Evolutionary conservation across 345 rosid species (phyloP).

Genomic region (Anastatica hierochuntica): DNA sequence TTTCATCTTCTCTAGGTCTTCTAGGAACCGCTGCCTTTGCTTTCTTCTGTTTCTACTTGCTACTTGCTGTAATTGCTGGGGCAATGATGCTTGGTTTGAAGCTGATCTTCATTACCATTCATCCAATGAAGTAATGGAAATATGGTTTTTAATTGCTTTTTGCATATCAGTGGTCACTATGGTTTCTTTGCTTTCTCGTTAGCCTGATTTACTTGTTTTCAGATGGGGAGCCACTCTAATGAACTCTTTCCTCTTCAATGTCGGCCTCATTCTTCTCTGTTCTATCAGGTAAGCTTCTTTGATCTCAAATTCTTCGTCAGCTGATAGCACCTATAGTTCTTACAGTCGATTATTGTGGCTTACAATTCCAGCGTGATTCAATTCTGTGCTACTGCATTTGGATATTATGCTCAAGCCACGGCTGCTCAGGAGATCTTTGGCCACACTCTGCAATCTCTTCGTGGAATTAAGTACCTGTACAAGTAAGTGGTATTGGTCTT

Average conservation of each 20-base stretch:
- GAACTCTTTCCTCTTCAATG: constrained; percentile 99
- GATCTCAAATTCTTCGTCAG: background rate
- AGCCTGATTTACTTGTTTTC: constrained; percentile 16
- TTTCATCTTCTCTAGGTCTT: constrained; percentile 75
- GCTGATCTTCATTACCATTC: constrained; percentile 88
- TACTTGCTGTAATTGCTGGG: constrained; percentile 95
- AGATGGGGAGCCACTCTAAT: constrained; percentile 99
- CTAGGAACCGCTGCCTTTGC: constrained; percentile 97
- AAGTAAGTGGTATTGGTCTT: constrained; percentile 32
- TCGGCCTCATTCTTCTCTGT: constrained; percentile 85
- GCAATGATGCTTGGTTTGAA: constrained; percentile 97
- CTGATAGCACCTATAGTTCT: no score
- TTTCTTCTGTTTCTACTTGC: constrained; percentile 96
- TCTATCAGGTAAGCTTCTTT: constrained; percentile 65
- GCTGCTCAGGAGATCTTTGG: constrained; percentile 99
- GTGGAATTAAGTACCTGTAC: constrained; percentile 88
- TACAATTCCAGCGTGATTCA: constrained; percentile 79
- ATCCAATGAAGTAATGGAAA: constrained; percentile 99
- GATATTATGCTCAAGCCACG: constrained; percentile 96
- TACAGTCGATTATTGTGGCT: constrained; percentile 8
- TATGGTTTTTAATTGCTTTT: no score
- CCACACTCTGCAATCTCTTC: constrained; percentile 92
- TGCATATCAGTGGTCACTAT: no score
- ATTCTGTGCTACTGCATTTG: constrained; percentile 90
- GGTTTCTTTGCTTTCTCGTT: constrained; percentile 22